Evolutionary conservation across 176 grass and related monocot genomes (phyloP).

Genomic region (Avena eriantha): DNA sequence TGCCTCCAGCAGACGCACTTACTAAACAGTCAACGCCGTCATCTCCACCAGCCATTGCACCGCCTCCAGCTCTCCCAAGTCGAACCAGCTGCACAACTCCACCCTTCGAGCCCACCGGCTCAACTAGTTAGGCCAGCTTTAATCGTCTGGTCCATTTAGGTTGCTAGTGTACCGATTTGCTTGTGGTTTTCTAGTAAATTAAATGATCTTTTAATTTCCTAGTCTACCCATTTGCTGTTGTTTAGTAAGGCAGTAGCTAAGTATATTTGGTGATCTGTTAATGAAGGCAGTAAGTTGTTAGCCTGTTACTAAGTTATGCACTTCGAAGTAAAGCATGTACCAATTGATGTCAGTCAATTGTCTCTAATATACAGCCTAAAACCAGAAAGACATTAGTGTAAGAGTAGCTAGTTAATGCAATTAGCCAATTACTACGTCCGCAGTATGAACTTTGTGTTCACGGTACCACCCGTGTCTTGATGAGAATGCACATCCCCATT

Average conservation of each 20-base stretch:
- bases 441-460: neutral
- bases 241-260: neutral
- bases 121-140: constrained; percentile 4
- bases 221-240: neutral
- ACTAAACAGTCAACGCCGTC: neutral
- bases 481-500: neutral
- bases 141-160: constrained; percentile 8
- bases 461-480: neutral
- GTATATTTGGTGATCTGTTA: neutral
- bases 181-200: neutral
- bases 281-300: neutral
- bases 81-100: neutral
- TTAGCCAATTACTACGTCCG: neutral
- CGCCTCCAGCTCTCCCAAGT: neutral
- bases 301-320: neutral
- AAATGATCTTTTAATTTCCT: neutral
- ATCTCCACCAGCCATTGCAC: neutral
- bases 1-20: constrained; percentile 10
- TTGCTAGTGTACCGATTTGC: constrained; percentile 4
- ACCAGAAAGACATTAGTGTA: neutral
- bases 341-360: neutral
- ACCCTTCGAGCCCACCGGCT: neutral
- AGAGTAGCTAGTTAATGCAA: neutral
- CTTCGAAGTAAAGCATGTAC: constrained; percentile 2
- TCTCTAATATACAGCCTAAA: neutral